These are phyloP conservation scores for Brassica juncea DNA, from an alignment of 345 rosid species.

Conservation along the genomic window DNA sequence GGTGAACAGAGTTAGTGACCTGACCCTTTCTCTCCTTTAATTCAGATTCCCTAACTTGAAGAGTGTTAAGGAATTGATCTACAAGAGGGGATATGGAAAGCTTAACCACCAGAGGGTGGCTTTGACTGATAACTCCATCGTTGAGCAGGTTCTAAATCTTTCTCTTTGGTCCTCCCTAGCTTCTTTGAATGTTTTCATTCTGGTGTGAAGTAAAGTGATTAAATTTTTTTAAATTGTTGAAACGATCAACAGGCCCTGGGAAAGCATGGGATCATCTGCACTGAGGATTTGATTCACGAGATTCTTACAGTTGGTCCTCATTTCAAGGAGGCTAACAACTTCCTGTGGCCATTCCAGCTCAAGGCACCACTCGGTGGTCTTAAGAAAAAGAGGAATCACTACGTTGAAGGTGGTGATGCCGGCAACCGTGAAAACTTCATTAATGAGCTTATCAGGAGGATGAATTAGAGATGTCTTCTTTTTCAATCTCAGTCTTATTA, in stretches of 20 bases:
- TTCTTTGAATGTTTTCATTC: not conserved
- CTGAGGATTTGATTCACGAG: slow-evolving; percentile 86
- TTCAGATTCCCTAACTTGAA: slow-evolving; percentile 86
- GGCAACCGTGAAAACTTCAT: slow-evolving; percentile 74
- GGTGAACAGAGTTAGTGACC: not conserved
- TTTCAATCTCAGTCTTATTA: not conserved
- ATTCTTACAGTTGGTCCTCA: slow-evolving; percentile 89
- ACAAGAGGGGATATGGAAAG: slow-evolving; percentile 92
- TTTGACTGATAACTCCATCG: slow-evolving; percentile 71
- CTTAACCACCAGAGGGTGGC: slow-evolving; percentile 73
- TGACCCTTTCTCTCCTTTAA: not conserved
- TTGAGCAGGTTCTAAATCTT: slow-evolving; percentile 62
- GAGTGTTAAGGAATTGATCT: slow-evolving; percentile 83
- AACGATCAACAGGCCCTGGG: slow-evolving; percentile 58
- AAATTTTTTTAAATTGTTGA: not conserved
- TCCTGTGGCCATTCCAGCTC: slow-evolving; percentile 92
- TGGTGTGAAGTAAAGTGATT: not conserved
- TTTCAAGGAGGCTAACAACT: slow-evolving; percentile 92
- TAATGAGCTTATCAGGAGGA: slow-evolving; percentile 87
- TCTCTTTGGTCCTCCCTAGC: not conserved
- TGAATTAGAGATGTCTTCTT: slow-evolving; percentile 57
- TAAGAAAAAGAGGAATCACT: slow-evolving; percentile 92
- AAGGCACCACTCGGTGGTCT: slow-evolving; percentile 88
- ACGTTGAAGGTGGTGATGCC: slow-evolving; percentile 96
- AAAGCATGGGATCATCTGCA: slow-evolving; percentile 66